Percentiles rank a stretch among this genome's conserved stretches.
Conservation (phyloP, 768 basidiomycete species). For the Butyriboletus loyo region DNA sequence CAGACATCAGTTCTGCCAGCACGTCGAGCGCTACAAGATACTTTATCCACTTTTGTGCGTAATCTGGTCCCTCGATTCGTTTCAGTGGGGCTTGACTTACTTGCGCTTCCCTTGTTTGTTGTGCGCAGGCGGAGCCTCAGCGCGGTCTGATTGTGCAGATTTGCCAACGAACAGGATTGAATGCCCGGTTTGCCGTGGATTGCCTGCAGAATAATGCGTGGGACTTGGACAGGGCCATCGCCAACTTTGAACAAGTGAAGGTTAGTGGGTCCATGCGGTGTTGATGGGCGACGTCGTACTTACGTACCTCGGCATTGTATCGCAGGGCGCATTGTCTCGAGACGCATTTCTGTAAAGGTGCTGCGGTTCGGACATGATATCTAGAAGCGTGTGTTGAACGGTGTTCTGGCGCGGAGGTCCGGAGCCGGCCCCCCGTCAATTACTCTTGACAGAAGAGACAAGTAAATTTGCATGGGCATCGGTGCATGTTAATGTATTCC, state of each 20-base stretch:
- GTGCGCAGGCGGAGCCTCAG: constrained; percentile 62
- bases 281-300: constrained; percentile 14
- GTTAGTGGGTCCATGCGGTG: constrained; percentile 39
- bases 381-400: constrained; percentile 4
- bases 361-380: constrained; percentile 15
- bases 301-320: constrained; percentile 22
- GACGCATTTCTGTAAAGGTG: constrained; percentile 53
- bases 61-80: constrained; percentile 7
- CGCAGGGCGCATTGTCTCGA: constrained; percentile 47
- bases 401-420: not conserved
- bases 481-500: constrained; percentile 23
- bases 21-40: constrained; percentile 43
- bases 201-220: constrained; percentile 84
- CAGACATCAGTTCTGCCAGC: constrained; percentile 33
- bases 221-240: constrained; percentile 75
- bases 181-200: constrained; percentile 74
- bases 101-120: constrained; percentile 8
- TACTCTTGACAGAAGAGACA: not conserved
- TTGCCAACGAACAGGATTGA: constrained; percentile 72
- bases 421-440: not conserved
- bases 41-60: constrained; percentile 58
- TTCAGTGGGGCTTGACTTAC: constrained; percentile 11
- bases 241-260: constrained; percentile 88
- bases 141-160: constrained; percentile 68
- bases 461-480: not conserved